A percentile compares a stretch with the other conserved stretches of the same genome.
Conservation (phyloP, 352 stramenopile genomes). For the Peronospora tabacina region DNA sequence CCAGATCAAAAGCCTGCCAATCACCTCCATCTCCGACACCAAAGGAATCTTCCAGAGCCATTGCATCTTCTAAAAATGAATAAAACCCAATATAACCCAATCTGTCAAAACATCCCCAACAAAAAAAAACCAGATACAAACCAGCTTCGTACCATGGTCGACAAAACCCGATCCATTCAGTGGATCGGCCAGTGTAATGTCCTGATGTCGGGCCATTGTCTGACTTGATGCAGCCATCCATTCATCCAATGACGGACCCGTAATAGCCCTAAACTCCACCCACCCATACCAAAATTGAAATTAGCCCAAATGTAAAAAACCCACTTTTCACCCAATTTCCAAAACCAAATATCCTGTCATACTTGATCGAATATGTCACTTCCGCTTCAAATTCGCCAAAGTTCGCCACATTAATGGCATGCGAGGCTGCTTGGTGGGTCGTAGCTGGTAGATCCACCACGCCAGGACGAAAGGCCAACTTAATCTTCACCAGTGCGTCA, state of each 20-base stretch:
- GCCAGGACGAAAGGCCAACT: constrained; percentile 91
- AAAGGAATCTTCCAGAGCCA: constrained; percentile 70
- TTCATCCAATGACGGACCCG: constrained; percentile 61
- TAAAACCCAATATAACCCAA: constrained; percentile 6
- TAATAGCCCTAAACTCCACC: constrained; percentile 46
- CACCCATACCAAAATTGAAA: constrained; percentile 1
- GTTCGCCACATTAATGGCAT: constrained; percentile 78
- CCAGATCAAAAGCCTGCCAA: constrained; percentile 80
- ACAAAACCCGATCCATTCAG: constrained; percentile 42
- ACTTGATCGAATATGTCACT: constrained; percentile 83
- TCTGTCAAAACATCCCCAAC: constrained; percentile 1
- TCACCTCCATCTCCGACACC: constrained; percentile 50
- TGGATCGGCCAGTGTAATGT: constrained; percentile 79
- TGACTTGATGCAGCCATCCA: constrained; percentile 76
- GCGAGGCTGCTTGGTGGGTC: constrained; percentile 54
- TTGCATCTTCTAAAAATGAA: constrained; percentile 38
- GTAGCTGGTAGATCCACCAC: constrained; percentile 67
- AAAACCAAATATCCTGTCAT: constrained; percentile 16
- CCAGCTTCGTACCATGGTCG: constrained; percentile 35
- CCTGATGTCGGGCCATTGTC: constrained; percentile 63
- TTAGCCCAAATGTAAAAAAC: constrained; percentile 5
- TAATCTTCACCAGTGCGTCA: constrained; percentile 98
- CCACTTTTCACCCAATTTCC: too few species aligned
- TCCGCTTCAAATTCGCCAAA: constrained; percentile 84
- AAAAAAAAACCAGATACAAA: background rate